Evolutionary conservation across 1,284 basidiomycete species (phyloP).

Genomic region (Fomitiporia mediterranea): DNA sequence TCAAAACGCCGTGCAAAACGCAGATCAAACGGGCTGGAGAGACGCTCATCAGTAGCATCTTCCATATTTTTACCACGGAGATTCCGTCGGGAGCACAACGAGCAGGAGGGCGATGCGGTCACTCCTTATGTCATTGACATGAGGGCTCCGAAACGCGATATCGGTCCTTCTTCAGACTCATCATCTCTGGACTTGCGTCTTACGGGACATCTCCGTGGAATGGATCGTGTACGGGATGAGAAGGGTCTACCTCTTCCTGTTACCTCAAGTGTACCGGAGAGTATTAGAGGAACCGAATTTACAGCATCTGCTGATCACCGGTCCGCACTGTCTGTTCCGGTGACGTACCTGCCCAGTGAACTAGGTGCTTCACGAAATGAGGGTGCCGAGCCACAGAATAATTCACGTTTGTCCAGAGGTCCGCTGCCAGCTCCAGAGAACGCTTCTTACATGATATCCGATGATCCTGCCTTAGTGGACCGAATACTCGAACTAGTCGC

Average conservation of each 20-base stretch:
- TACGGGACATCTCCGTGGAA: background rate
- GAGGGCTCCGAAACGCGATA: background rate
- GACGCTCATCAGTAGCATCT: constrained; percentile 1
- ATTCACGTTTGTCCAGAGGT: too few relatives aligned
- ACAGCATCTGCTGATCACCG: background rate
- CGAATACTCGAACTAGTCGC: constrained; percentile 27
- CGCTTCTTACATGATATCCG: background rate
- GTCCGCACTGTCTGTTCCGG: background rate
- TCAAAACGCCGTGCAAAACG: constrained; percentile 2
- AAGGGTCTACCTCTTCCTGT: background rate
- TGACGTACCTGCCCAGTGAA: background rate
- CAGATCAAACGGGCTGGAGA: background rate
- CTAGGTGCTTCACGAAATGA: background rate
- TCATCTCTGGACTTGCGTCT: background rate
- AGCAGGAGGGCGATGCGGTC: background rate
- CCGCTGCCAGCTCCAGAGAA: background rate
- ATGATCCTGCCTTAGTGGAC: constrained; percentile 16
- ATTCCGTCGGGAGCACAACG: constrained; percentile 1
- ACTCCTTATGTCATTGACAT: constrained; percentile 7
- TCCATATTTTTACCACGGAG: constrained; percentile 10
- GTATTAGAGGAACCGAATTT: background rate
- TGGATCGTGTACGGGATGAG: background rate
- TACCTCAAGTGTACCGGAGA: background rate
- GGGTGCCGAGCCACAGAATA: background rate
- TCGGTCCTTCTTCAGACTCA: background rate